Evolutionary conservation across 1,284 basidiomycete genomes (phyloP).

Genomic region (Wallemia hederae): DNA sequence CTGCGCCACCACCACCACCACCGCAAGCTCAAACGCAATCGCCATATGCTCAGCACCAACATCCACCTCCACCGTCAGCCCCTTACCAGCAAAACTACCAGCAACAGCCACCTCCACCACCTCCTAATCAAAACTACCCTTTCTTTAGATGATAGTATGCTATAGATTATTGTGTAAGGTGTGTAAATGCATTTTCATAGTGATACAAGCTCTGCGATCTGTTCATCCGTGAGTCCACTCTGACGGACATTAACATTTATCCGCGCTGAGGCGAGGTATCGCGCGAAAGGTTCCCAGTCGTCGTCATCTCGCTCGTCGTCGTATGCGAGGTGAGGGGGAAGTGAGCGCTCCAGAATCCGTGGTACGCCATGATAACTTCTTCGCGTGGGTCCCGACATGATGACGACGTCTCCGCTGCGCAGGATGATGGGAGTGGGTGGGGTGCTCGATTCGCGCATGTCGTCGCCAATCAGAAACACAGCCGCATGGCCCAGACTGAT

Average conservation of each 20-base stretch:
- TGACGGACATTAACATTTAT: background rate
- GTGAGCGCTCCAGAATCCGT: background rate
- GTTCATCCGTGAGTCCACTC: background rate
- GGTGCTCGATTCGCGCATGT: background rate
- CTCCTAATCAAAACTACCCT: background rate
- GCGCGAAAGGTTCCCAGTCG: background rate
- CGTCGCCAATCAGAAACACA: background rate
- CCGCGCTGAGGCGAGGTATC: background rate
- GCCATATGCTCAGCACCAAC: too few relatives aligned
- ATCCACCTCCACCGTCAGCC: too few relatives aligned
- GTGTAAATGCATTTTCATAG: background rate
- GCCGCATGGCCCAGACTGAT: background rate
- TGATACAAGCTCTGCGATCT: background rate
- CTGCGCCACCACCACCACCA: background rate
- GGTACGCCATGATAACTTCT: background rate
- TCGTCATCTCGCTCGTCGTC: background rate
- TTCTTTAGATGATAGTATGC: background rate
- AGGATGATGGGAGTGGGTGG: background rate
- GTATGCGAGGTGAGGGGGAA: background rate
- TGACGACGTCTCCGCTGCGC: background rate
- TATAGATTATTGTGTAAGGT: background rate
- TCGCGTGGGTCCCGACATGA: background rate
- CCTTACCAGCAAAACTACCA: background rate
- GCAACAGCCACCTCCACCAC: background rate
- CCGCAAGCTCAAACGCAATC: background rate